A percentile compares a stretch with the other conserved stretches of the same genome.
Conservation (phyloP, 345 rosid genomes). For the Microthlaspi erraticum region DNA sequence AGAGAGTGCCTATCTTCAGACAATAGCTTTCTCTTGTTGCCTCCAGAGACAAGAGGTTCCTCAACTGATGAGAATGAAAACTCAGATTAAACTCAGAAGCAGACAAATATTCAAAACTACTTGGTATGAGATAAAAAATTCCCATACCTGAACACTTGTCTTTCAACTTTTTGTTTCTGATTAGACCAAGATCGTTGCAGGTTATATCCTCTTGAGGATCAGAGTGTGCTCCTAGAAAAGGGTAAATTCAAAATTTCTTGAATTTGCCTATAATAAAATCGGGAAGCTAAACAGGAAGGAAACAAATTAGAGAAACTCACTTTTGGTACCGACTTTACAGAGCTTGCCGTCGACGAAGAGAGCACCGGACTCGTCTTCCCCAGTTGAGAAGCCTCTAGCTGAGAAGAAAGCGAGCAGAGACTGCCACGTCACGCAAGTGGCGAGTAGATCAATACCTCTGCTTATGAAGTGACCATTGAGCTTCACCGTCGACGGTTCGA, state of each 20-base stretch:
- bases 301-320: constrained; percentile 44
- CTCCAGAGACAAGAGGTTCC: constrained; percentile 5
- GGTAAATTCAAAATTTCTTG: no score
- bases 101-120: constrained; percentile 10
- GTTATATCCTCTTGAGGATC: constrained; percentile 31
- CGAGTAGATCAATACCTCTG: constrained; percentile 65
- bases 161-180: constrained; percentile 52
- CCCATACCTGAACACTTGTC: constrained; percentile 50
- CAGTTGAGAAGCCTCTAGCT: constrained; percentile 75
- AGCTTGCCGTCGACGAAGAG: constrained; percentile 77
- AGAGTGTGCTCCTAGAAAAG: constrained; percentile 29
- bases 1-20: constrained; percentile 48
- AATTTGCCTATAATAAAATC: no score
- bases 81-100: not conserved
- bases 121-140: not conserved
- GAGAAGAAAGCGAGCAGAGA: constrained; percentile 79
- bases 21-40: constrained; percentile 58
- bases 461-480: constrained; percentile 87
- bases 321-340: constrained; percentile 59
- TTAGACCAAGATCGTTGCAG: constrained; percentile 31
- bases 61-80: constrained; percentile 10
- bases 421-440: constrained; percentile 81
- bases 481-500: constrained; percentile 74
- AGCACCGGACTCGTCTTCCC: constrained; percentile 53
- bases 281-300: constrained; percentile 5